Evolutionary conservation across 768 basidiomycete genomes (phyloP).

Genomic region (Holtermanniella nyarrowii): DNA sequence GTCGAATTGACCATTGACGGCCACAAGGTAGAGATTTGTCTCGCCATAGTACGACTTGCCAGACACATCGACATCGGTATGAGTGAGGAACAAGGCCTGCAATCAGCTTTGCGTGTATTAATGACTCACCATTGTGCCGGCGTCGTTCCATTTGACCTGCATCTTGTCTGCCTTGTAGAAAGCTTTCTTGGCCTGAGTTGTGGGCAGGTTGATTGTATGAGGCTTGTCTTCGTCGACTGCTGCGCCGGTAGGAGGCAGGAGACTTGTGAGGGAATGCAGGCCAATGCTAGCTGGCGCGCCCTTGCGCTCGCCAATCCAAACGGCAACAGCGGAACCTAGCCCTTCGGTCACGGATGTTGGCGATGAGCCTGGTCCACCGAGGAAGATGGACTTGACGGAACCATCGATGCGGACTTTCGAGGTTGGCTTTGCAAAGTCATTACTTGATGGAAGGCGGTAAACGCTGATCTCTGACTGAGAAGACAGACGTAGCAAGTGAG

Average conservation of each 20-base stretch:
- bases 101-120: neutral
- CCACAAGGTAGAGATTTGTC: slow-evolving; percentile 86
- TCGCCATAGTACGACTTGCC: slow-evolving; percentile 99
- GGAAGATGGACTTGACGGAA: slow-evolving; percentile 26
- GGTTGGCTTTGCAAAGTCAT: slow-evolving; percentile 14
- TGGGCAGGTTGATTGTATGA: slow-evolving; percentile 47
- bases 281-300: slow-evolving; percentile 81
- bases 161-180: slow-evolving; percentile 94
- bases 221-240: slow-evolving; percentile 17
- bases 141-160: slow-evolving; percentile 88
- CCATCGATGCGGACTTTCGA: slow-evolving; percentile 18
- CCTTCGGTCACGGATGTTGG: slow-evolving; percentile 21
- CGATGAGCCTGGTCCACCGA: slow-evolving; percentile 11
- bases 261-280: slow-evolving; percentile 59
- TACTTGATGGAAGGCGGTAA: slow-evolving; percentile 40
- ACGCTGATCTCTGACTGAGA: slow-evolving; percentile 29
- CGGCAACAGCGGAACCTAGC: slow-evolving; percentile 50
- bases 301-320: slow-evolving; percentile 92
- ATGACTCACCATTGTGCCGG: slow-evolving; percentile 67
- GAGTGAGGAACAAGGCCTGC: slow-evolving; percentile 63
- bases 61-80: slow-evolving; percentile 92
- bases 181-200: slow-evolving; percentile 62
- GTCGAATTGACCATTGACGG: slow-evolving; percentile 85
- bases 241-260: slow-evolving; percentile 43
- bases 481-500: slow-evolving; percentile 29